Base-by-base conservation (phyloP, 2,329 filamentous ascomycete species). In the Fusarium sp. region DNA sequence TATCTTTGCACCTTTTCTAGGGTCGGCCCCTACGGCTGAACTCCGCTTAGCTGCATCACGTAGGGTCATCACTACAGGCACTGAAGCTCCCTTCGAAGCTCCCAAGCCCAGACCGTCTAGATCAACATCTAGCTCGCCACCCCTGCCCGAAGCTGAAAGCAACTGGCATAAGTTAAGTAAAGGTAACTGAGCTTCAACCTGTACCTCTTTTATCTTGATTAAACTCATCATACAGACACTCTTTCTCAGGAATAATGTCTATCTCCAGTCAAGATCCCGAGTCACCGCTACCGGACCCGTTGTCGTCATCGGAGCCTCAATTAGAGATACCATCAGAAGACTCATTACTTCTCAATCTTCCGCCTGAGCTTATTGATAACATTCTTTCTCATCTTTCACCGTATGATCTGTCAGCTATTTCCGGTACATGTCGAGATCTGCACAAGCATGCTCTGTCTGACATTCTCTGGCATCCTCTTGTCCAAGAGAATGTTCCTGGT, bases 321-420 rank as follows among this genome's bases (percentile, higher is more conserved):
- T 8, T 25, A 34, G 18, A 47, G 24, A 34, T 40, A 20, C 45
- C 58, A 46, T 24, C 16, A 0, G 15, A 44, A 3, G 32, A 16
- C 10, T 75, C 76, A 25, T 69, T 69, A 40, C 74, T 93, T 10
- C 77, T 89, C 30, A 77, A 80, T 22, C 85, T 97, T 2, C 94
- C 94, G 1, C 80, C 88, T 15, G 94, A 98, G 78, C 84, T 97
- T 11, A 83, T 97, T 32, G 87, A 92, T 70, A 82, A 86, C n/a
- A 89, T 97, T 48, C 82, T 97, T 16, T 83, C 84, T 34, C 89
- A 88, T 74, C 85, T 97, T 8, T 80, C 86, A 1, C 86, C 92
- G 0, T 70, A 83, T 41, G 91, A 94, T 61, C 86, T 97, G 13
- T 84, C 84, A 27, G 79, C 81, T 3, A 78, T 90, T 15, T 87